Base-by-base conservation (phyloP, 805 yeast genomes). In the Barnettozyma pratensis region DNA sequence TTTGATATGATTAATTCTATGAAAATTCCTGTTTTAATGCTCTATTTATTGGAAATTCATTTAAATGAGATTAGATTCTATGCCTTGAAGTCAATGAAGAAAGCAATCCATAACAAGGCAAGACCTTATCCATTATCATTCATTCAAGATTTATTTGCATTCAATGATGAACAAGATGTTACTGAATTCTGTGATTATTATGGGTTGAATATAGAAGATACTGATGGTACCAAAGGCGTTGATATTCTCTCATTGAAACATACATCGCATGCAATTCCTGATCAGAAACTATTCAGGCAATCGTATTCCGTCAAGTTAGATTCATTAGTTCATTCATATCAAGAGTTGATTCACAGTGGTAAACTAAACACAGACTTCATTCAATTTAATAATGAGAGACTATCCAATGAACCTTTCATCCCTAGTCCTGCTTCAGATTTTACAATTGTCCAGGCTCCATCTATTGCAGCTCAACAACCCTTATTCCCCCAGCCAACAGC, bases 31-130 rank as follows among this genome's bases (percentile, higher is more conserved):
- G 76, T 82, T 48, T 67, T 91, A 29, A 64, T 89, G 62, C 73
- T 87, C 2, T 89, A 92, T 50, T 67, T 92, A 37, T 66, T 87
- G 19, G 96, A 94, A 62, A 80, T 83, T 3, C 90, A 86, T 56
- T 80, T 88, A 60, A 87, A 85, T 57, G 92, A 89, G 49, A 72
- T 90, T 4, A 67, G 97, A 41, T 81, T 85, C 54, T 80, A 80
- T 57, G 90, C 92, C 0, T 61, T 92, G 48, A 80, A 79, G 56
- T 70, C 88, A 0, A 71, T 94, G 69, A 69, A 85, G 4, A 71
- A 78, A 49, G 70, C 90, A 0, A 75, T 80, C 49, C 96, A 91
- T 59, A 74, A 82, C 3, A 83, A 80, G 49, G 83, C 88, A 2
- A 85, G 80, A 56, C 84, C 89, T 1, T 78, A 83, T 51, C 72